Conservation (phyloP, 2,329 filamentous ascomycete species). For the Alternaria sp. region DNA sequence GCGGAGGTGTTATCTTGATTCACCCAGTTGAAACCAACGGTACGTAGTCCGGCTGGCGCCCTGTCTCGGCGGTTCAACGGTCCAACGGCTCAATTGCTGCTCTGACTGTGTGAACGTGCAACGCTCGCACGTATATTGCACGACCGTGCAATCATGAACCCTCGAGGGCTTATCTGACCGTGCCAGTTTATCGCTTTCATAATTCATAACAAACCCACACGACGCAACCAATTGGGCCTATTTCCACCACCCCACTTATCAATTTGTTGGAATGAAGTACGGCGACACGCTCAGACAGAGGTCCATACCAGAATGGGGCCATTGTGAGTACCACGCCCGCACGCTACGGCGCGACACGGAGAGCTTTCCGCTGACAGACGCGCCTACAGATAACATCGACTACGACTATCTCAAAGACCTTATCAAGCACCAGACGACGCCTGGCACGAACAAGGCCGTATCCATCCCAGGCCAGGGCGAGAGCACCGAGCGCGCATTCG, state of each 20-base stretch:
- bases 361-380: conserved; percentile 19
- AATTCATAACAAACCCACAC: conserved; percentile 12
- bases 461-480: conserved; percentile 73
- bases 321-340: conserved; percentile 60
- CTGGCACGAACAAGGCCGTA: conserved; percentile 71
- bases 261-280: conserved; percentile 69
- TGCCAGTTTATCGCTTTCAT: conserved; percentile 8
- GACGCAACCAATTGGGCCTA: conserved; percentile 9
- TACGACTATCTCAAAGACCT: conserved; percentile 86
- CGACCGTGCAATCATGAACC: conserved; percentile 4
- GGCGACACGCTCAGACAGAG: conserved; percentile 74
- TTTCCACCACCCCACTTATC: conserved; percentile 2
- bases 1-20: not conserved
- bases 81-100: conserved; percentile 1
- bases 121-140: not conserved
- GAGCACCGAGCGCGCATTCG: conserved; percentile 67
- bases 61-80: conserved; percentile 7
- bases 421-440: conserved; percentile 80
- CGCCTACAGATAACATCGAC: conserved; percentile 75
- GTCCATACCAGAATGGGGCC: conserved; percentile 82
- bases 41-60: conserved; percentile 15
- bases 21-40: conserved; percentile 15
- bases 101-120: not conserved
- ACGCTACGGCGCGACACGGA: not conserved
- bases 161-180: conserved; percentile 17